A percentile compares a stretch with the other conserved stretches of the same genome.
Evolutionary conservation across 2,329 filamentous ascomycete species (phyloP).

Genomic region (Stemphylium vesicarium): DNA sequence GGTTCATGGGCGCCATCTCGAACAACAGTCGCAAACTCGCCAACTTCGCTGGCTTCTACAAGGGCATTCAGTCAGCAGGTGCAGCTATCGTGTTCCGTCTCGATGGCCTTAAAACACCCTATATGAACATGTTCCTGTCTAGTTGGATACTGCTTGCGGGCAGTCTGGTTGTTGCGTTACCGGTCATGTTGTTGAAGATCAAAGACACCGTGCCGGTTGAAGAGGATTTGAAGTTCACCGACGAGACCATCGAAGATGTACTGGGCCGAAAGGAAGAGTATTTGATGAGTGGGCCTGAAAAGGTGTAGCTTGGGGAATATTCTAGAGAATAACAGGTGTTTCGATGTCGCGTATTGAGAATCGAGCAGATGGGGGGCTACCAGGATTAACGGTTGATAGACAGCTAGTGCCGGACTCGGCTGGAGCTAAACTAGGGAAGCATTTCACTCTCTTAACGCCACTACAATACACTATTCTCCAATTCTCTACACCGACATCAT

Average conservation of each 20-base stretch:
- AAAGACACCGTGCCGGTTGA: conserved; percentile 70
- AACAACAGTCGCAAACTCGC: conserved; percentile 89
- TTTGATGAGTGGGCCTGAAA: neutral
- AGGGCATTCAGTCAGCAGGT: conserved; percentile 82
- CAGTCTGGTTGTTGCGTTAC: conserved; percentile 74
- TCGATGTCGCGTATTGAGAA: neutral
- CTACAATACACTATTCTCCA: neutral
- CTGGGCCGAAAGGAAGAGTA: conserved; percentile 1
- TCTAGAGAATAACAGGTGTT: too few species aligned
- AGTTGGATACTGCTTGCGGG: conserved; percentile 76
- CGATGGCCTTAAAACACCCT: conserved; percentile 63
- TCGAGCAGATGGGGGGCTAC: neutral
- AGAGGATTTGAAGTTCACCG: conserved; percentile 80
- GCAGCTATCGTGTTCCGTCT: conserved; percentile 75
- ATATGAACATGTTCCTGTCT: conserved; percentile 72
- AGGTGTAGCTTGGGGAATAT: neutral
- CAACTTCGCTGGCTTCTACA: conserved; percentile 88
- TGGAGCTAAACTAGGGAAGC: too few species aligned
- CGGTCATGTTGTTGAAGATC: conserved; percentile 77
- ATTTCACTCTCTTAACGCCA: neutral
- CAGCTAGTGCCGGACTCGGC: neutral
- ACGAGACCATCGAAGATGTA: conserved; percentile 65
- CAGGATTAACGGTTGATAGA: neutral
- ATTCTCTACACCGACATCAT: neutral
- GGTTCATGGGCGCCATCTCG: conserved; percentile 87